A percentile compares a stretch with the other conserved stretches of the same genome.
Evolutionary conservation across 2,329 filamentous ascomycete genomes (phyloP).

Genomic region (Parastagonospora nodorum): DNA sequence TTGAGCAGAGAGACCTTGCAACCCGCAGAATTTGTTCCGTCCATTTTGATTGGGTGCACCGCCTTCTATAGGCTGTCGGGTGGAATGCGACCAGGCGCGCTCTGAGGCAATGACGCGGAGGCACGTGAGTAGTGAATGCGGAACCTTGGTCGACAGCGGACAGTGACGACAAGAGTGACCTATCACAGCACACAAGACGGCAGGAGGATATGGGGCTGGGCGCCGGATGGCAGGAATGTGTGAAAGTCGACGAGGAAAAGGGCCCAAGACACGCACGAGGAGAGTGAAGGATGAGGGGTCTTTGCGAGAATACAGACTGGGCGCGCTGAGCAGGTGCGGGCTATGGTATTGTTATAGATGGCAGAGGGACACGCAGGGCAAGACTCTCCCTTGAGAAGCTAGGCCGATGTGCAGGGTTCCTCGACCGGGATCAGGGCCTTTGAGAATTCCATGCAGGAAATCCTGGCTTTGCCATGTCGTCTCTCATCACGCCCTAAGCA

Average conservation of each 20-base stretch:
- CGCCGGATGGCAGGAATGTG: not conserved
- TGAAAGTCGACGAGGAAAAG: not conserved
- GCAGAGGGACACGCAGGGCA: conserved; percentile 24
- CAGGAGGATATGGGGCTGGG: not conserved
- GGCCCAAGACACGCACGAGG: not conserved
- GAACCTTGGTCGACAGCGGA: not conserved
- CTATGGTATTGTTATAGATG: conserved; percentile 19
- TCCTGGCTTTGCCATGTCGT: conserved; percentile 14
- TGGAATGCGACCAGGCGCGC: conserved; percentile 25
- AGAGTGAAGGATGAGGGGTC: not conserved
- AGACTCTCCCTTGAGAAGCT: conserved; percentile 4
- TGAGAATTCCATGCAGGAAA: conserved; percentile 12
- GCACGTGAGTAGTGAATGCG: conserved; percentile 2
- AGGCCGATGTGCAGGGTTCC: conserved; percentile 12
- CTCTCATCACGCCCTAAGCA: conserved; percentile 10
- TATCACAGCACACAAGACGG: not conserved
- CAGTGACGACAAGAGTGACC: not conserved
- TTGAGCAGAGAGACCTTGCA: conserved; percentile 58
- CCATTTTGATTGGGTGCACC: conserved; percentile 48
- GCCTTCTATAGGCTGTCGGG: conserved; percentile 31
- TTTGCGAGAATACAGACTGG: conserved; percentile 12
- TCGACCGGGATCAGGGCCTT: conserved; percentile 22
- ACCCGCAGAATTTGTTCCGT: conserved; percentile 57
- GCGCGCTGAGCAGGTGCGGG: conserved; percentile 15
- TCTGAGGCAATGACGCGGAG: not conserved